phyloP scores from a whole-genome alignment of 441 rosid genomes.

The California macrophylla region DNA sequence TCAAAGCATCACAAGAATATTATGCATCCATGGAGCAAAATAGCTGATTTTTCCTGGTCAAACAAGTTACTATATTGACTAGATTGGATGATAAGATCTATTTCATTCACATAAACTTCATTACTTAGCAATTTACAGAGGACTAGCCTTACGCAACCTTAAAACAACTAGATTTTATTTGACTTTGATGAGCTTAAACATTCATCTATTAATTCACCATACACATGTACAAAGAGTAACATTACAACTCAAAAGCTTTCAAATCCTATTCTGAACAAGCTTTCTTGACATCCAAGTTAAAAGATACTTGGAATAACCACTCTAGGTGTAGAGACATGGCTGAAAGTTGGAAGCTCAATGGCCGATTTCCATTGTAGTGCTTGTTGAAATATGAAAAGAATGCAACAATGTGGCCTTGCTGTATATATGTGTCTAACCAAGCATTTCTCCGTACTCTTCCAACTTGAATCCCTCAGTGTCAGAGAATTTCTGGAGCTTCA shows the following conservation, averaged over 20 bases:
- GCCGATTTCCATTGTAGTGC: not conserved
- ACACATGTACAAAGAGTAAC: not conserved
- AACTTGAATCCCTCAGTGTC: slow-evolving; percentile 37
- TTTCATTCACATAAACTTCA: not conserved
- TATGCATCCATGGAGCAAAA: no score
- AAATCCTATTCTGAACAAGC: not conserved
- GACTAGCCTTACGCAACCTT: not conserved
- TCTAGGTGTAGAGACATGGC: no score
- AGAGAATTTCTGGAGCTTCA: slow-evolving; percentile 60
- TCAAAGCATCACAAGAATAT: no score
- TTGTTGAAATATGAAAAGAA: not conserved
- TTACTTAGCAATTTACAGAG: not conserved
- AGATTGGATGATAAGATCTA: not conserved
- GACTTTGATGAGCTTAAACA: not conserved
- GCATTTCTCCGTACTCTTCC: slow-evolving; percentile 48
- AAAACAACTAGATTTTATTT: not conserved
- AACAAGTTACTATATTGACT: no score
- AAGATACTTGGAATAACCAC: not conserved
- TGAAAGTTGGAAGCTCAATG: not conserved
- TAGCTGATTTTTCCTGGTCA: no score
- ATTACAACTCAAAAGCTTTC: slow-evolving; percentile 6
- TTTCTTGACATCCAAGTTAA: not conserved
- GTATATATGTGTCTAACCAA: slow-evolving; percentile 31
- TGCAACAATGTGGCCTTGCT: slow-evolving; percentile 5
- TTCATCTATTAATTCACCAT: not conserved